These are phyloP conservation scores for Phytophthora citrophthora DNA, from an alignment of 352 stramenopile genomes.

Conservation along the genomic window DNA sequence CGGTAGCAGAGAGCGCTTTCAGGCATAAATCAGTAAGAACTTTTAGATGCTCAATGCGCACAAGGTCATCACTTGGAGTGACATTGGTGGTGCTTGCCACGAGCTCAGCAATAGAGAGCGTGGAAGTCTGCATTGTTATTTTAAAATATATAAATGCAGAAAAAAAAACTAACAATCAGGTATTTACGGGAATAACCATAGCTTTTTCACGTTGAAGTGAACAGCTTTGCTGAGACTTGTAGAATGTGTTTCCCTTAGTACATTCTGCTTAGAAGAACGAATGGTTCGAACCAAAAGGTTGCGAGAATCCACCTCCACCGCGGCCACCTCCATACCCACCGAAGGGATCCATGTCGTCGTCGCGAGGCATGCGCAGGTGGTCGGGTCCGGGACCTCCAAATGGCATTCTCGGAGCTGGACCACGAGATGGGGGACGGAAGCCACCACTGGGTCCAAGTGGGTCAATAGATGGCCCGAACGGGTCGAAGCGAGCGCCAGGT, in stretches of 20 bases:
- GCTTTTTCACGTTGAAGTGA: too few species aligned
- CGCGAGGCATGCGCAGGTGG: constrained; percentile 79
- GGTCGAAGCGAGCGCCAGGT: constrained; percentile 82
- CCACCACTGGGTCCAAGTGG: constrained; percentile 59
- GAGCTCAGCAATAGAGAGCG: constrained; percentile 25
- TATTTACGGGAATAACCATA: too few species aligned
- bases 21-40: constrained; percentile 6
- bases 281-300: constrained; percentile 69
- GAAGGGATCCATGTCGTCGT: constrained; percentile 68
- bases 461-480: constrained; percentile 72
- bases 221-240: too few species aligned
- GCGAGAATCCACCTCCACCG: constrained; percentile 44
- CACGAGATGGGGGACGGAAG: constrained; percentile 41
- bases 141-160: too few species aligned
- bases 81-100: constrained; percentile 19
- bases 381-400: constrained; percentile 84
- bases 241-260: too few species aligned
- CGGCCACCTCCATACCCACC: constrained; percentile 24
- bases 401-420: constrained; percentile 58
- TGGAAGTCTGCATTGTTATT: too few species aligned
- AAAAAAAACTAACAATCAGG: too few species aligned
- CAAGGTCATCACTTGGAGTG: constrained; percentile 8
- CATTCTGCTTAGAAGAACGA: constrained; percentile 61
- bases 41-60: constrained; percentile 14
- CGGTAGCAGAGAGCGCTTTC: not conserved